These are phyloP conservation scores for Xylaria flabelliformis DNA, from an alignment of 495 filamentous ascomycete genomes.

Conservation along the genomic window DNA sequence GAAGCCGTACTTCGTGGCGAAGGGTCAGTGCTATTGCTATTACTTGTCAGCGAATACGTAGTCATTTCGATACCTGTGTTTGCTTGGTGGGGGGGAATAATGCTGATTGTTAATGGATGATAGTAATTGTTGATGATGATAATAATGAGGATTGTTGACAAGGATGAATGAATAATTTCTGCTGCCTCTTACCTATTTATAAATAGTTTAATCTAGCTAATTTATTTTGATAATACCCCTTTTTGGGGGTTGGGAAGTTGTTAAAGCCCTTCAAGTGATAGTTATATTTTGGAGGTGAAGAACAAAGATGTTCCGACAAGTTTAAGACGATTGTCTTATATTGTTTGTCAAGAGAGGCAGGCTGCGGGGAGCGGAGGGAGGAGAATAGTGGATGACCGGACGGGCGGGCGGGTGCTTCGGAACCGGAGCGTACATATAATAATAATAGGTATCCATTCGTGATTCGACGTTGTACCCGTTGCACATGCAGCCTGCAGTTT, in stretches of 20 bases:
- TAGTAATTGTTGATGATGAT: too few relatives aligned
- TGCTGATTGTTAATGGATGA: background rate
- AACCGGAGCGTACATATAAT: background rate
- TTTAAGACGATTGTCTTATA: background rate
- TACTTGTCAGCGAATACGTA: background rate
- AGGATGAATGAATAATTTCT: background rate
- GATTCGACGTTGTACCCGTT: slow-evolving; percentile 1
- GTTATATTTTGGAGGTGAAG: background rate
- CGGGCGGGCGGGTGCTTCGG: background rate
- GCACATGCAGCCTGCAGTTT: background rate
- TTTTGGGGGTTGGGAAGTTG: background rate
- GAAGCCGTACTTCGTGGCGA: background rate
- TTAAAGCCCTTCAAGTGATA: background rate
- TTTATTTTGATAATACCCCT: background rate
- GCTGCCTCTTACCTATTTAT: background rate
- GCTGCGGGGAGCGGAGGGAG: background rate
- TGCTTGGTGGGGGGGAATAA: background rate
- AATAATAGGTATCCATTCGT: background rate
- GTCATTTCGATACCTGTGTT: background rate
- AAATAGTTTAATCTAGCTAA: background rate
- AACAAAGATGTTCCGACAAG: background rate
- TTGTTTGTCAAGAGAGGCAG: background rate
- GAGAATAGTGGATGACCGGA: background rate
- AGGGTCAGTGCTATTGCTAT: background rate
- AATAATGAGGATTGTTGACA: background rate